phyloP scores from a whole-genome alignment of 139 green algal genomes.

The Ettlia oleoabundans region DNA sequence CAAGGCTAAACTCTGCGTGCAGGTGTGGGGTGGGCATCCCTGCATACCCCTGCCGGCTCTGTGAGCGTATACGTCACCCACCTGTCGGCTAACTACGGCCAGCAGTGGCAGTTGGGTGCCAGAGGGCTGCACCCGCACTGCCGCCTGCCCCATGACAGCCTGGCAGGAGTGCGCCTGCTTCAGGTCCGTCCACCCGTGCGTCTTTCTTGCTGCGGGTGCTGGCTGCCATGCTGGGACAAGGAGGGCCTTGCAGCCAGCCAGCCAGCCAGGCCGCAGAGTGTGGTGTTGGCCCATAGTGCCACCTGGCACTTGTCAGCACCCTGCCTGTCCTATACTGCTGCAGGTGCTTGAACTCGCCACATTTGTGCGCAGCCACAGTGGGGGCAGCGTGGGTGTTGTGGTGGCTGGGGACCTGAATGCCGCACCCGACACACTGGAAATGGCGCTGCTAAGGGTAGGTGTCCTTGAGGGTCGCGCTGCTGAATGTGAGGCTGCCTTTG shows the following conservation, averaged over 20 bases:
- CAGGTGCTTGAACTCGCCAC: conserved; percentile 54
- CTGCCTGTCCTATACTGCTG: too few relatives aligned
- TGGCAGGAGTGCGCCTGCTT: conserved; percentile 26
- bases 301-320: too few relatives aligned
- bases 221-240: too few relatives aligned
- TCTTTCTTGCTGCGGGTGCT: too few relatives aligned
- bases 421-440: conserved; percentile 50
- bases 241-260: too few relatives aligned
- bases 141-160: not conserved
- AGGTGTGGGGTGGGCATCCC: conserved; percentile 58
- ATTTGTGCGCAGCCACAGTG: conserved; percentile 8
- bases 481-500: too few relatives aligned
- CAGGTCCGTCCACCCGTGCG: too few relatives aligned
- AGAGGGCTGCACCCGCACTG: not conserved
- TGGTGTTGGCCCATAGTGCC: too few relatives aligned
- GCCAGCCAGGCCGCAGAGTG: too few relatives aligned
- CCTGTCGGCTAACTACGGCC: conserved; percentile 69
- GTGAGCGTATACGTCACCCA: conserved; percentile 71
- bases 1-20: not conserved
- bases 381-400: conserved; percentile 19
- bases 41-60: conserved; percentile 40
- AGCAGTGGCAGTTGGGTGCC: conserved; percentile 43
- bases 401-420: conserved; percentile 59
- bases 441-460: conserved; percentile 45
- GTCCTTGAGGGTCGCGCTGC: too few relatives aligned